Evolutionary conservation across 2,329 filamentous ascomycete genomes (phyloP), one percentile per base, ranked within the genome.

Genomic region (Keithomyces neogunnii): DNA sequence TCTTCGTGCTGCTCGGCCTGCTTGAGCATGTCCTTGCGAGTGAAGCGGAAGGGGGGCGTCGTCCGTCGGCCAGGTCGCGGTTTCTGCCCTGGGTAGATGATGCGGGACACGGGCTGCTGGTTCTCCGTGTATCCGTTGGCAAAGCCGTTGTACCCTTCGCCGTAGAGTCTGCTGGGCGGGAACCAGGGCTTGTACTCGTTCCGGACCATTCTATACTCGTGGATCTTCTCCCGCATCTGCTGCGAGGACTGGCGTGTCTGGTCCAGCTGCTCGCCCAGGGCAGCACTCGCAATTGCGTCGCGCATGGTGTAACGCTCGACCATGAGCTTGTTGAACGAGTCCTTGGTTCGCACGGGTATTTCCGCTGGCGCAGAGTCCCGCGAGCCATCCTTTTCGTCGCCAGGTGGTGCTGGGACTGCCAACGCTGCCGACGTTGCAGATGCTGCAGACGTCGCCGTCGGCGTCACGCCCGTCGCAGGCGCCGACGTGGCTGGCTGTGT

Each of bases 1-100:
- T 96, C 89, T 66, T 99, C 93, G 49, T 89, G 78, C 64, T 92
- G 87, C 60, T 97, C 92, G 29, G 89, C 89, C 71, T 97, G 93
- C 59, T 84, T 81, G 56, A 82, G 80, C 73, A 91, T 80, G 58
- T 96, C 89, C 66, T 89, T 89, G 61, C 88, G 83, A 59, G 81
- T 79, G 56, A 91, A 81, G 56, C 86, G 87, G 47, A 95, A 69
- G 54, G 85, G 76, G 33, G 83, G 81, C 10, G 89, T 86, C 59
- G 85, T 84, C 58, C 88, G 82, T 60, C 86, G 86, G 38, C 89
- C 91, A 1, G 87, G 85, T 50, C 87, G 83, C 56, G 82, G 83
- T 64, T 89, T 86, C 59, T 88, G 81, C 39, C 75, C 73, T 28
- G 91, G 91, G 70, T 97, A 97, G 44, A 96, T 69, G 53, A 97